These are phyloP conservation scores for Emergomyces orientalis DNA, from an alignment of 2,329 filamentous ascomycete genomes.

Conservation along the genomic window DNA sequence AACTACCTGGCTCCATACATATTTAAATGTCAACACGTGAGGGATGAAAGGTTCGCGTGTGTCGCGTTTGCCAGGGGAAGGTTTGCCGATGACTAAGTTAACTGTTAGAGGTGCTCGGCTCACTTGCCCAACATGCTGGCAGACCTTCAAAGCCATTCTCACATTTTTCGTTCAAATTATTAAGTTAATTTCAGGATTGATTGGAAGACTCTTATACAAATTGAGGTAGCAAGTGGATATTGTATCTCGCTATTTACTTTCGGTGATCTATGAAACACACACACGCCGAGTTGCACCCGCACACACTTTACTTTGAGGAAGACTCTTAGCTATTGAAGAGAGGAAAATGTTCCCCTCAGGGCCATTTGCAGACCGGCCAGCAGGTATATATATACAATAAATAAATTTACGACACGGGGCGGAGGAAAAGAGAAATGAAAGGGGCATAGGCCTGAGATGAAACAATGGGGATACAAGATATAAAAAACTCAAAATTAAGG, in stretches of 20 bases:
- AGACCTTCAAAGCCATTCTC: too few relatives aligned
- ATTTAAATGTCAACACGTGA: not conserved
- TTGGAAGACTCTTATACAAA: not conserved
- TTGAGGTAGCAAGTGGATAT: not conserved
- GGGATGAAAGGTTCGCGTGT: not conserved
- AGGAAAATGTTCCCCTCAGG: not conserved
- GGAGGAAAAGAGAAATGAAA: not conserved
- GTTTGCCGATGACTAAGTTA: not conserved
- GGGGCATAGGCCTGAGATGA: not conserved
- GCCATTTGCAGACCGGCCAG: constrained; percentile 5
- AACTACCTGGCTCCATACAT: not conserved
- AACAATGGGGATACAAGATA: not conserved
- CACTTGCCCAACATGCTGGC: too few relatives aligned
- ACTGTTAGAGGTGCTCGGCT: too few relatives aligned
- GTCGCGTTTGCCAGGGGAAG: not conserved
- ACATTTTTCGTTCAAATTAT: not conserved
- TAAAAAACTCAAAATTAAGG: not conserved
- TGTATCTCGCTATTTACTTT: constrained; percentile 5
- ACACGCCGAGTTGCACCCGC: too few relatives aligned
- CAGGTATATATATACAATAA: not conserved
- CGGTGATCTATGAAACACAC: too few relatives aligned
- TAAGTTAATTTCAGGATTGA: not conserved
- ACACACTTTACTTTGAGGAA: not conserved
- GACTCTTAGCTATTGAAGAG: too few relatives aligned
- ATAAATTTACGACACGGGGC: not conserved